Evolutionary conservation across 805 yeast species (phyloP).

Genomic region (Candida pseudofarinosa): DNA sequence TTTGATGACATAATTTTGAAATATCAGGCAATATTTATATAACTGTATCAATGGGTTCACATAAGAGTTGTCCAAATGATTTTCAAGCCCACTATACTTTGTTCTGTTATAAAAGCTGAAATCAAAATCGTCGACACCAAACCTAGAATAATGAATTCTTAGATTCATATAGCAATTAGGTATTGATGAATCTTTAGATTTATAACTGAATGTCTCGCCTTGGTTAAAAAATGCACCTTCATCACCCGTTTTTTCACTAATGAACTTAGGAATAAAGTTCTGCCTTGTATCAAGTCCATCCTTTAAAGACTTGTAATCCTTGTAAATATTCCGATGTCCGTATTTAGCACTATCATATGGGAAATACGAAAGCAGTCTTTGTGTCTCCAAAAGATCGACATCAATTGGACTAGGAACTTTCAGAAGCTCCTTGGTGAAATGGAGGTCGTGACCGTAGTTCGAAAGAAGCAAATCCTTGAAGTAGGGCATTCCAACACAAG

Average conservation of each 20-base stretch:
- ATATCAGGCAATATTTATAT: constrained; percentile 68
- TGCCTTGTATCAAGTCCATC: constrained; percentile 5
- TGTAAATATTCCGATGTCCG: constrained; percentile 52
- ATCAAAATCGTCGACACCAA: constrained; percentile 93
- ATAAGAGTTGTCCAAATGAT: constrained; percentile 74
- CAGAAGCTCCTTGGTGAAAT: constrained; percentile 58
- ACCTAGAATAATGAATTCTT: constrained; percentile 77
- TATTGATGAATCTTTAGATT: constrained; percentile 17
- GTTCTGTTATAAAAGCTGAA: constrained; percentile 81
- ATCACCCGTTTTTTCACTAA: constrained; percentile 46
- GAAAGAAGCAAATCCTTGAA: constrained; percentile 75
- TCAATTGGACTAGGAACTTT: constrained; percentile 55
- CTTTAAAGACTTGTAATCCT: constrained; percentile 37
- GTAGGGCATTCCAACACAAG: constrained; percentile 79
- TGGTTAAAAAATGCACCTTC: constrained; percentile 14
- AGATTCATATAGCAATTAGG: constrained; percentile 76
- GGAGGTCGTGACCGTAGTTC: constrained; percentile 66
- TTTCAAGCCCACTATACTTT: constrained; percentile 73
- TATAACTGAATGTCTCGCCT: constrained; percentile 13
- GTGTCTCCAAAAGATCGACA: constrained; percentile 37
- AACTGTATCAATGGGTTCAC: constrained; percentile 73
- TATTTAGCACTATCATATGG: constrained; percentile 53
- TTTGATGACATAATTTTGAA: constrained; percentile 61
- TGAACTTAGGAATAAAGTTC: constrained; percentile 45
- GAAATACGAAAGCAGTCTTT: constrained; percentile 11